phyloP scores from a whole-genome alignment of 2,329 filamentous ascomycete species.

The Cadophora sp. region DNA sequence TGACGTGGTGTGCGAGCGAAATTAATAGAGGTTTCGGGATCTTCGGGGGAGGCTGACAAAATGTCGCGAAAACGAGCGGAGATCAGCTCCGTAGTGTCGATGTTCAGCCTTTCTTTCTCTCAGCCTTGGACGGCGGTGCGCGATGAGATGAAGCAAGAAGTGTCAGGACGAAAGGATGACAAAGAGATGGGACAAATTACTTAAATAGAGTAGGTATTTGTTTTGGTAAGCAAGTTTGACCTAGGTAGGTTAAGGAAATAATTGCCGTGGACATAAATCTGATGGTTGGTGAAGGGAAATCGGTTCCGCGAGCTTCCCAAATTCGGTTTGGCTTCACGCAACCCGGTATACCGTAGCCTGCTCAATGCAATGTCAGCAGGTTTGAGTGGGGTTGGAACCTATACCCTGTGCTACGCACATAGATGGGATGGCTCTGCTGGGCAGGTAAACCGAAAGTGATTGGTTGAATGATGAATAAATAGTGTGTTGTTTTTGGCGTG shows the following conservation, averaged over 20 bases:
- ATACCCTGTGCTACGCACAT: neutral
- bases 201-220: neutral
- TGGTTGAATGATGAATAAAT: neutral
- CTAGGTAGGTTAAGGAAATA: neutral
- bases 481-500: neutral
- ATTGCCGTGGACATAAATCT: neutral
- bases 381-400: constrained; percentile 2
- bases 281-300: neutral
- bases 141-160: neutral
- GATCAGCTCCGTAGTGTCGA: constrained; percentile 1
- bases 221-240: neutral
- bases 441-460: neutral
- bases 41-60: constrained; percentile 27
- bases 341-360: neutral
- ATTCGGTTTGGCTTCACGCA: constrained; percentile 7
- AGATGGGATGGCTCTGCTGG: neutral
- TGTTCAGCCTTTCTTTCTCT: neutral
- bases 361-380: constrained; percentile 19
- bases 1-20: neutral
- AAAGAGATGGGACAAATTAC: neutral
- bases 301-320: neutral
- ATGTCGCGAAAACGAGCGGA: constrained; percentile 18
- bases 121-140: neutral
- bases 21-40: constrained; percentile 15
- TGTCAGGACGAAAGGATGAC: neutral